Base-by-base conservation (phyloP, 805 yeast genomes). In the Cyberlindnera xylosilytica region DNA sequence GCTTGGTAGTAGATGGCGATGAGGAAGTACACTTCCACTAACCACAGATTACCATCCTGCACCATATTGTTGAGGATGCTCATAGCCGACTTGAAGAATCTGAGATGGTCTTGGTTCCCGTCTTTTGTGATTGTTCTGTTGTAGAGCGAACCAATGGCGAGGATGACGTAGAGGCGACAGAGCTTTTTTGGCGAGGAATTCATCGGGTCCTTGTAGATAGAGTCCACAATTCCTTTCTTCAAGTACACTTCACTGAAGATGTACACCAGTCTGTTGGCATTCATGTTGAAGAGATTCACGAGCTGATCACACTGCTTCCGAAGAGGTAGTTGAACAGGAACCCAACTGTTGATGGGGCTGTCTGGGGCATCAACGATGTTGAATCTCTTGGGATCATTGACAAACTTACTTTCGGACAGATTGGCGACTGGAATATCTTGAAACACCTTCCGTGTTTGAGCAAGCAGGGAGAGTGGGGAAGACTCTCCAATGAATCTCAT, bases 91-190 rank as follows among this genome's bases (percentile, higher is more conserved):
- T 66, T 64, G 39, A 68, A 65, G 38, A 60, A 69, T 7, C 52
- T 46, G 6, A 50, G 47, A 9, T 72, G 65, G 12, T 56, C 57
- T 8, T 52, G 47, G n/a, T 56, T 49, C 2, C 39, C 49, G 6
- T 49, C 39, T 3, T 36, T 42, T 4, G 49, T 40, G 18, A 58
- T 44, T 8, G 58, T 49, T 24, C 56, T 54, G 13, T 69, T 68
- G 44, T 59, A 72, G 4, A 66, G 45, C 2, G 73, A 54, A 1
- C 74, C 73, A n/a, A 69, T 49, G 0, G 73, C 73, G 29, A 69
- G 52, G 1, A 69, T 17, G n/a, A 36, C 12, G 20, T 36, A 36
- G 4, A 36, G 18, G 15, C 17, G 39, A 16, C 39, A 36, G 8
- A 36, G 39, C 24, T 28, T 28, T 19, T 28, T 36, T 12, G 30